Conservation (phyloP, 225 moss, liverwort and hornwort genomes). For the Polytrichum formosum region DNA sequence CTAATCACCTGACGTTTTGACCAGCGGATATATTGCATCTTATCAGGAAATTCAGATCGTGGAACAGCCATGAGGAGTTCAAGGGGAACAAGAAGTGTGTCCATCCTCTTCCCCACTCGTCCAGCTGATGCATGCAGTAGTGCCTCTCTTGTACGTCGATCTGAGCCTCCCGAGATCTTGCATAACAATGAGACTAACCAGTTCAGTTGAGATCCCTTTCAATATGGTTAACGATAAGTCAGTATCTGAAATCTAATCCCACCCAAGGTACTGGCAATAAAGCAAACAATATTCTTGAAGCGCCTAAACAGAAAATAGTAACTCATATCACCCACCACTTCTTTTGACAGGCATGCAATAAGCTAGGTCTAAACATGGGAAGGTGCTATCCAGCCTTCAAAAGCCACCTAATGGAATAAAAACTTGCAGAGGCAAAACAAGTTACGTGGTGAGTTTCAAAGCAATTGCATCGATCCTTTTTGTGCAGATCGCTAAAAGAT, state of each 20-base stretch:
- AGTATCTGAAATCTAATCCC: no score
- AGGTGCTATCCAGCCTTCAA: background rate
- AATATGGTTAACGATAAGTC: background rate
- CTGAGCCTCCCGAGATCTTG: slow-evolving; percentile 55
- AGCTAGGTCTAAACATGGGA: background rate
- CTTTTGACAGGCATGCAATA: no score
- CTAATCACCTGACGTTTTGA: slow-evolving; percentile 77
- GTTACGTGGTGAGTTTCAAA: no score
- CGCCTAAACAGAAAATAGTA: no score
- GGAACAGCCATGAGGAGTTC: slow-evolving; percentile 83
- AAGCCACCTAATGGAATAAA: background rate
- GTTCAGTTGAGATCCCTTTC: slow-evolving; percentile 5
- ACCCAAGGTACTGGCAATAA: no score
- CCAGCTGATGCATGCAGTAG: slow-evolving; percentile 77
- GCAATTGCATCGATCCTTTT: no score
- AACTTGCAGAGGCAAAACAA: no score
- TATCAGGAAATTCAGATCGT: slow-evolving; percentile 67
- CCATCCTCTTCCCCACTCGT: slow-evolving; percentile 91
- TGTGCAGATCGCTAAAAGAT: no score
- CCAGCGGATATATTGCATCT: slow-evolving; percentile 73
- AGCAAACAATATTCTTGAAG: no score
- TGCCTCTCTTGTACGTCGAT: slow-evolving; percentile 85
- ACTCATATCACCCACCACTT: no score
- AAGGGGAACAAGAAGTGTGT: slow-evolving; percentile 80
- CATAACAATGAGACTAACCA: slow-evolving; percentile 11